Conservation (phyloP, 1,284 basidiomycete species). For the Anthracocystis walkeri region DNA sequence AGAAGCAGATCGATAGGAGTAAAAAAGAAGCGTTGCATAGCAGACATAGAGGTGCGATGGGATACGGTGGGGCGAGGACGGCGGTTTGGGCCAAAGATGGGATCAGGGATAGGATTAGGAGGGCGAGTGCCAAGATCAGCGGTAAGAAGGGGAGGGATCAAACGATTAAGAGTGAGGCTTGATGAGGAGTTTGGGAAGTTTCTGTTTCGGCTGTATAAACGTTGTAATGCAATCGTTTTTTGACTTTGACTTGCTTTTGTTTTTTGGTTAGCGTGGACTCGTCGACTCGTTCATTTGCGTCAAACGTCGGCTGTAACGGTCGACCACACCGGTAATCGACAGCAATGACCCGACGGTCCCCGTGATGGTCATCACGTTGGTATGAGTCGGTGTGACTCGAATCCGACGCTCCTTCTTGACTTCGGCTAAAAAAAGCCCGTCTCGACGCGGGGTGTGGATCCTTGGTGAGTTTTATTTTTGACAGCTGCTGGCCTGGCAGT, state of each 20-base stretch:
- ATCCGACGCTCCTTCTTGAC: no score
- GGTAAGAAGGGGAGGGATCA: constrained; percentile 56
- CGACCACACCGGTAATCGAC: background rate
- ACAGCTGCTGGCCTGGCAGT: no score
- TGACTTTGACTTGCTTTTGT: background rate
- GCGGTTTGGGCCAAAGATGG: constrained; percentile 66
- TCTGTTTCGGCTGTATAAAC: no score
- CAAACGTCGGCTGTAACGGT: background rate
- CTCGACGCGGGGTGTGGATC: background rate
- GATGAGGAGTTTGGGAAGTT: no score
- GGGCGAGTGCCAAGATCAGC: constrained; percentile 33
- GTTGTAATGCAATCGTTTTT: background rate
- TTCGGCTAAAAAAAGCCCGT: background rate
- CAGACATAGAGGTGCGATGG: constrained; percentile 67
- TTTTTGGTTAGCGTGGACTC: no score
- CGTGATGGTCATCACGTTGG: no score
- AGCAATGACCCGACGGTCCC: no score
- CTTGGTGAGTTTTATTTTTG: background rate
- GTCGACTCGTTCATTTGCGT: no score
- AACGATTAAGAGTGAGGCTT: constrained; percentile 53
- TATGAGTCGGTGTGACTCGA: background rate
- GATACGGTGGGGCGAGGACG: constrained; percentile 58
- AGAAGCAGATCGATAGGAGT: constrained; percentile 70
- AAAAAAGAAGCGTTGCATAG: constrained; percentile 70
- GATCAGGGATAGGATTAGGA: constrained; percentile 44